Base-by-base conservation (phyloP, 2,329 filamentous ascomycete genomes). In the Fusarium piperis region DNA sequence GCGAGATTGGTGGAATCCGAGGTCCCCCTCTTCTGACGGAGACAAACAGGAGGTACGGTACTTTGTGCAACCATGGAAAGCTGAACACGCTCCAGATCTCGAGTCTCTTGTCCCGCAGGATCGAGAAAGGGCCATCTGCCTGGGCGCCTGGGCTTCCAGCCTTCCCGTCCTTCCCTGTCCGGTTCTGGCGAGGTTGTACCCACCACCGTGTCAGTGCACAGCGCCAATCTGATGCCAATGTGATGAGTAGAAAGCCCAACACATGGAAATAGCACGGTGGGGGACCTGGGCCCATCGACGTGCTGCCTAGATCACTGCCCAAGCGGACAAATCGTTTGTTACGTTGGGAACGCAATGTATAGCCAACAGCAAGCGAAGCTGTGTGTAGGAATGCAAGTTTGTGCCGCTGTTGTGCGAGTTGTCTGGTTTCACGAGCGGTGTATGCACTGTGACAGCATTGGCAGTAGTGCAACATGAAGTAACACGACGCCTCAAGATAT, bases 331-430 rank as follows among this genome's bases (percentile, higher is more conserved):
- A 41, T 57, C 48, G 46, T 38, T 38, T 26, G 33, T 38, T 26
- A 35, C 44, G 53, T 35, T 48, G 59, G 46, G 35, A 58, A 70
- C 13, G 33, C 69, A 53, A 36, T 30, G 69, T 52, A 55, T 66
- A 32, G 53, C 65, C 33, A 52, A 44, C 20, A 41, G 35, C 55
- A 72, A 67, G 69, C 69, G 65, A 72, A 32, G 55, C 44, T 46
- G 33, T 48, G 51, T 65, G 51, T 65, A 60, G 56, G 64, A 58
- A 36, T 44, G 46, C 57, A 57, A 65, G 44, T 18, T 41, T 59
- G 65, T 53, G 51, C 18, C n/a, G 53, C 59, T 20, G 6, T 44
- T 36, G 38, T 33, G 39, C 41, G 53, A 59, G 46, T 32, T 57
- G 12, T 39, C 44, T 53, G 44, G 41, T 32, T 41, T 55, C 33